phyloP scores from a whole-genome alignment of 768 basidiomycete species.

The Tulasnella sp. region DNA sequence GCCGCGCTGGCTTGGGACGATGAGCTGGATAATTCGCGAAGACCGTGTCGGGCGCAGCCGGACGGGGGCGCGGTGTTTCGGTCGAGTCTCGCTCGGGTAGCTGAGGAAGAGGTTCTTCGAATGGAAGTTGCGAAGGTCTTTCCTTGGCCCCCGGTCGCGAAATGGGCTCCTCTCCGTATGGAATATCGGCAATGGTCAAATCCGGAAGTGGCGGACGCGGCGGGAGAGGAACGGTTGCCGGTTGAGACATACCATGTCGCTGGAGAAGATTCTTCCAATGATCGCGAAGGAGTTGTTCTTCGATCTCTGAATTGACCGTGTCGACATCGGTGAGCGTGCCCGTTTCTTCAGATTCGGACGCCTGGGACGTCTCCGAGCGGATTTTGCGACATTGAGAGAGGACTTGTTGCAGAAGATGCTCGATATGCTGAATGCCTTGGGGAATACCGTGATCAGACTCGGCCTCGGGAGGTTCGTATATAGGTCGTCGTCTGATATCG shows the following conservation, averaged over 20 bases:
- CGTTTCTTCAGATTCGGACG: conserved; percentile 19
- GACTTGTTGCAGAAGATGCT: conserved; percentile 20
- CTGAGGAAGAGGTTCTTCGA: background rate
- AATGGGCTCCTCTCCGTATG: background rate
- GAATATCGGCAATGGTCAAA: background rate
- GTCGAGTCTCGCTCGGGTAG: background rate
- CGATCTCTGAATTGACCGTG: background rate
- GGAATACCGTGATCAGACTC: conserved; percentile 27
- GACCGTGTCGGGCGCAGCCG: background rate
- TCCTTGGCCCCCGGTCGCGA: background rate
- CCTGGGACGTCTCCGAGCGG: conserved; percentile 19
- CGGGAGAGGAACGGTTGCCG: background rate
- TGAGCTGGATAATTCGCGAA: background rate
- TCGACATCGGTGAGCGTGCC: conserved; percentile 28
- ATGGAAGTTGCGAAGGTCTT: too few relatives aligned
- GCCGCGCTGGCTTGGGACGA: conserved; percentile 3
- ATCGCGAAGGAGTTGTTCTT: conserved; percentile 8
- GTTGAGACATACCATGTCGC: conserved; percentile 6
- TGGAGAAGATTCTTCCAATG: conserved; percentile 8
- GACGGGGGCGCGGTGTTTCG: background rate
- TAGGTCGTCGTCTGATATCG: conserved; percentile 41
- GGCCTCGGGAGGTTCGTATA: conserved; percentile 31
- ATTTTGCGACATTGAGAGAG: conserved; percentile 5
- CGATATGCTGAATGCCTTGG: conserved; percentile 26
- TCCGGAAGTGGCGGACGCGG: conserved; percentile 5